A percentile compares a stretch with the other conserved stretches of the same genome.
phyloP scores from a whole-genome alignment of 352 stramenopile species.

The Phytopythium sindhum region DNA sequence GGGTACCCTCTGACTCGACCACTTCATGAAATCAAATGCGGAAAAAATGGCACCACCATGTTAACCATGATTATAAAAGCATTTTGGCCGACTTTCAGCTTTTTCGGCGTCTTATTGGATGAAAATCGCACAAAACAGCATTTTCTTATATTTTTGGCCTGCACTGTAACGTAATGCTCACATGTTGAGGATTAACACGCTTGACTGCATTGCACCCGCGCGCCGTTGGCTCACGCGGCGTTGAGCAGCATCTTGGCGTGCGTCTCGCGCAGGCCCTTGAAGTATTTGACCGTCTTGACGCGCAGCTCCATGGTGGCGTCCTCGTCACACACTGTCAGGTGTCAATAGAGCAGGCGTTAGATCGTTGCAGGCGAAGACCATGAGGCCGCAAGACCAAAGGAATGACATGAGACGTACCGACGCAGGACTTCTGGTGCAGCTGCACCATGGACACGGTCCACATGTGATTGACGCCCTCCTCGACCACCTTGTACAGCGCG shows the following conservation, averaged over 20 bases:
- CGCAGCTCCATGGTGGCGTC: constrained; percentile 86
- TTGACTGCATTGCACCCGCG: neutral
- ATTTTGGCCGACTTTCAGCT: too few species aligned
- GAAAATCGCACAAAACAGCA: too few species aligned
- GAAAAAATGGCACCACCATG: too few species aligned
- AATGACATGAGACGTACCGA: constrained; percentile 31
- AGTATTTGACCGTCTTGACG: constrained; percentile 91
- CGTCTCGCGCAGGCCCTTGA: constrained; percentile 72
- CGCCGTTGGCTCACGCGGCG: neutral
- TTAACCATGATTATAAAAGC: too few species aligned
- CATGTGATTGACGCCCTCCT: constrained; percentile 91
- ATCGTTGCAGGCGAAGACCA: too few species aligned
- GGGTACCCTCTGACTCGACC: too few species aligned
- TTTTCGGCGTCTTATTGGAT: too few species aligned
- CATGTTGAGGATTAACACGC: too few species aligned
- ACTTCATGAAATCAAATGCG: too few species aligned
- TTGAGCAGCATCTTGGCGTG: constrained; percentile 39
- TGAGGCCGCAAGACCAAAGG: too few species aligned
- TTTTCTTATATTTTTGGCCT: too few species aligned
- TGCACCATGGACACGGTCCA: constrained; percentile 89
- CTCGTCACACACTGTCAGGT: constrained; percentile 73
- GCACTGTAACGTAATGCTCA: too few species aligned
- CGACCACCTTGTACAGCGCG: constrained; percentile 86
- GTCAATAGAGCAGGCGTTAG: neutral
- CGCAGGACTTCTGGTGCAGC: constrained; percentile 76